A percentile compares a stretch with the other conserved stretches of the same genome.
phyloP scores from a whole-genome alignment of 257 asterid genomes.

The Penstemon barbatus region DNA sequence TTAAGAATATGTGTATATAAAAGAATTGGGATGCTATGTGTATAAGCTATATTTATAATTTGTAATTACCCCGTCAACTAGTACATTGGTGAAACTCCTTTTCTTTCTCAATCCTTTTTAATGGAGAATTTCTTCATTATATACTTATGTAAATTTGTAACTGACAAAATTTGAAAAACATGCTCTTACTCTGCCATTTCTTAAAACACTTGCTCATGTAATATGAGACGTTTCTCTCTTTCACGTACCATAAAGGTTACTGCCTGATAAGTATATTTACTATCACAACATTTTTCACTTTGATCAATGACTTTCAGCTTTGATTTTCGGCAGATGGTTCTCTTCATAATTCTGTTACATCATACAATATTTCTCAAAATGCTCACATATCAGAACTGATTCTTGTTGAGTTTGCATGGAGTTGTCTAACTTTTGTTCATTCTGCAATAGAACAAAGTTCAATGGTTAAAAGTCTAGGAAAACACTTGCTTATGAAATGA shows the following conservation, averaged over 20 bases:
- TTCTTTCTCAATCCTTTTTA: too few relatives aligned
- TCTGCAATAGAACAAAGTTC: conserved; percentile 15
- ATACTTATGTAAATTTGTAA: too few relatives aligned
- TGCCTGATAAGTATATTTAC: neutral
- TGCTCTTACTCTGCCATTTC: neutral
- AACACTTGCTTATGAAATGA: conserved; percentile 20
- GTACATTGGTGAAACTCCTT: too few relatives aligned
- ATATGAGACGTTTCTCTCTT: neutral
- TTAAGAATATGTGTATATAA: neutral
- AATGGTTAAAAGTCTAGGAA: conserved; percentile 7
- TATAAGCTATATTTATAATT: too few relatives aligned
- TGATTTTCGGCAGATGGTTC: neutral
- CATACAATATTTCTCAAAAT: neutral
- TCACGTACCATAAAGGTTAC: neutral
- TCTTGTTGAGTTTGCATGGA: conserved; percentile 18
- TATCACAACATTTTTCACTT: neutral
- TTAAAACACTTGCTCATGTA: neutral
- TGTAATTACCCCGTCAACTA: too few relatives aligned
- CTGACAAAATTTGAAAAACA: neutral
- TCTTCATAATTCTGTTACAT: conserved; percentile 7
- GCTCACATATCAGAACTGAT: neutral
- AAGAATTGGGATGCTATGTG: neutral
- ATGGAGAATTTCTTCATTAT: too few relatives aligned
- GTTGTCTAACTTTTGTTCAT: conserved; percentile 9
- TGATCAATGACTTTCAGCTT: neutral